Evolutionary conservation across 2,329 filamentous ascomycete species (phyloP).

Genomic region (Botryotinia narcissicola): DNA sequence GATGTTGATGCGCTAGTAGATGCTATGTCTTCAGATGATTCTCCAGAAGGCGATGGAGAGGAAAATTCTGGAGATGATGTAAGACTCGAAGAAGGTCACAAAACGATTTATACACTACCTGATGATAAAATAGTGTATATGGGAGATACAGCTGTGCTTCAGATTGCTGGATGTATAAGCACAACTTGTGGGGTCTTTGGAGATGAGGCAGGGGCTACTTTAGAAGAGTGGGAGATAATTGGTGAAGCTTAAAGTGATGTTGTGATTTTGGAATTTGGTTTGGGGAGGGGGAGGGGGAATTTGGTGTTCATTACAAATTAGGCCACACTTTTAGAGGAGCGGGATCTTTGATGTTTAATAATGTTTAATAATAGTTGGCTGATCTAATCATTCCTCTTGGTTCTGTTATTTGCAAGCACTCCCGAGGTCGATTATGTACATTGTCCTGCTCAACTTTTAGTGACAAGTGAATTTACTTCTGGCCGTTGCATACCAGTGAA

Average conservation of each 20-base stretch:
- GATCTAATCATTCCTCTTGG: neutral
- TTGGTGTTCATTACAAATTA: neutral
- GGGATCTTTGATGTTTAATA: neutral
- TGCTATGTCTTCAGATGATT: neutral
- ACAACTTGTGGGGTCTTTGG: constrained; percentile 28
- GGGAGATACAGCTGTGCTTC: constrained; percentile 37
- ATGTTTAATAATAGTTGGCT: neutral
- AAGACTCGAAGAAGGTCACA: constrained; percentile 24
- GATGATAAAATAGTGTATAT: constrained; percentile 24
- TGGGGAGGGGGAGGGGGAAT: neutral
- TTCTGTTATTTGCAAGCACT: neutral
- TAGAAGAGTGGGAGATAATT: constrained; percentile 49
- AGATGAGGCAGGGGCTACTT: constrained; percentile 44
- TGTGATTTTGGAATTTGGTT: neutral
- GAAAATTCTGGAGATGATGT: neutral
- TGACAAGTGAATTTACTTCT: neutral
- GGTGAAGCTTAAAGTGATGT: neutral
- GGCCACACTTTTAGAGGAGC: neutral
- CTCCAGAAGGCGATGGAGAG: neutral
- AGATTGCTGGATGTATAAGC: constrained; percentile 43
- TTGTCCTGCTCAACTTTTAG: neutral
- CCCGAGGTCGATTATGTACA: neutral
- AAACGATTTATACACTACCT: constrained; percentile 23
- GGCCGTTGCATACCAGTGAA: neutral
- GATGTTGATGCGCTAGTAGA: neutral